These are phyloP conservation scores for Colletotrichum limetticola DNA, from an alignment of 2,329 filamentous ascomycete genomes.

Conservation along the genomic window DNA sequence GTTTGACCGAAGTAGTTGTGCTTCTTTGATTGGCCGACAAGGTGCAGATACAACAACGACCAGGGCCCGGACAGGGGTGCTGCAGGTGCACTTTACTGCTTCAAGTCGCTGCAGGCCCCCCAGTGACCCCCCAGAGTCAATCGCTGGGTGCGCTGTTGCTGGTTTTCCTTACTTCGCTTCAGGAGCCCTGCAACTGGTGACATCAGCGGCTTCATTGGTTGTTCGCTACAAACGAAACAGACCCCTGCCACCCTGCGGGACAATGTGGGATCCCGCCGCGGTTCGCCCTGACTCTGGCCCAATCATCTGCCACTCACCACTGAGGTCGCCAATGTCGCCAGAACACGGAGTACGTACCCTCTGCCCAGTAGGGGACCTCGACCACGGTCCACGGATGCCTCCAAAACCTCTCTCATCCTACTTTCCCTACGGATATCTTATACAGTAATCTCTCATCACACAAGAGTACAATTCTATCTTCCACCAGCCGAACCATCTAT, in stretches of 20 bases:
- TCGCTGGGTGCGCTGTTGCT: not conserved
- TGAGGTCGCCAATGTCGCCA: not conserved
- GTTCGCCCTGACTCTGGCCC: constrained; percentile 21
- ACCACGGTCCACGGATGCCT: not conserved
- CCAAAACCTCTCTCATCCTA: too few species aligned
- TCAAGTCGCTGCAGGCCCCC: constrained; percentile 17
- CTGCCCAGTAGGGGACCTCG: not conserved
- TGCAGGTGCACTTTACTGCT: constrained; percentile 13
- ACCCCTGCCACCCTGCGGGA: constrained; percentile 30
- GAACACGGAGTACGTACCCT: not conserved
- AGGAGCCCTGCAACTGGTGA: constrained; percentile 39
- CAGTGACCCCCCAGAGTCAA: constrained; percentile 15
- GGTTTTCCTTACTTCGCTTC: not conserved
- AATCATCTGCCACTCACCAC: constrained; percentile 5
- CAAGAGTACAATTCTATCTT: too few species aligned
- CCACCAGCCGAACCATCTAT: too few species aligned
- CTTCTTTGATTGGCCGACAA: constrained; percentile 28
- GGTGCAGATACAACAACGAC: constrained; percentile 9
- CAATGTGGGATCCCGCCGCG: constrained; percentile 15
- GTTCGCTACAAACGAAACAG: constrained; percentile 33
- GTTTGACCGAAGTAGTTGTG: constrained; percentile 9
- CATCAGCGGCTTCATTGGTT: constrained; percentile 50
- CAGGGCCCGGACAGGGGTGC: constrained; percentile 10
- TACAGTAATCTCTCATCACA: too few species aligned
- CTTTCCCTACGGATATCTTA: too few species aligned